Conservation (phyloP, 345 rosid genomes). For the Excoecaria cochinchinensis region DNA sequence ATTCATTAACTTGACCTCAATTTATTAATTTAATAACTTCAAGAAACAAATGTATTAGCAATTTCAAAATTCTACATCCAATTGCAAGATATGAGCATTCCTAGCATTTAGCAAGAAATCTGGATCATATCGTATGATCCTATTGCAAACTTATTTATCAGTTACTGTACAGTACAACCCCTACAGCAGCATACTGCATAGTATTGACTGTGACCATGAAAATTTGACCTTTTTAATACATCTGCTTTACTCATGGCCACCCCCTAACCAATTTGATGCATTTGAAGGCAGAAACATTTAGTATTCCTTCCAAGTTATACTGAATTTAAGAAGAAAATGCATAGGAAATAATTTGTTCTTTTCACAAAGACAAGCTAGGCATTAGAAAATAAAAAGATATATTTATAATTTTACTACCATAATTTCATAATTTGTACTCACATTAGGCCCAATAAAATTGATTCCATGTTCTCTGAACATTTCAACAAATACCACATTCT, state of each 20-base stretch:
- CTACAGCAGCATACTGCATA: not conserved
- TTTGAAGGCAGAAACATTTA: no score
- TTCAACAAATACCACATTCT: constrained; percentile 91
- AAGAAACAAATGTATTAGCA: no score
- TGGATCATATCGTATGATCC: no score
- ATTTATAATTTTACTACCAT: not conserved
- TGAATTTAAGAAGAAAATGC: not conserved
- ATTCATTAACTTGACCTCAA: no score
- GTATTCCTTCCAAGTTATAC: no score
- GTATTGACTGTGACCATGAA: not conserved
- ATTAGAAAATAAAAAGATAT: not conserved
- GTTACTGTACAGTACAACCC: no score
- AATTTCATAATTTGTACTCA: constrained; percentile 34
- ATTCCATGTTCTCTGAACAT: constrained; percentile 95
- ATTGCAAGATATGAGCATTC: no score
- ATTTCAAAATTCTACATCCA: no score
- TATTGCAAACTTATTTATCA: no score
- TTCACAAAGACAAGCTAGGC: not conserved
- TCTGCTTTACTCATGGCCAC: not conserved
- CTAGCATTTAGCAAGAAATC: no score
- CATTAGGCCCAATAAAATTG: constrained; percentile 97
- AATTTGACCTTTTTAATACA: not conserved
- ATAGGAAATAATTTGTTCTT: not conserved
- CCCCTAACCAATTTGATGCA: not conserved
- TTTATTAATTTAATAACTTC: no score